Percentiles rank a stretch among this genome's conserved stretches.
Conservation (phyloP, 805 yeast genomes). For the Crinitomyces ghanaensis region DNA sequence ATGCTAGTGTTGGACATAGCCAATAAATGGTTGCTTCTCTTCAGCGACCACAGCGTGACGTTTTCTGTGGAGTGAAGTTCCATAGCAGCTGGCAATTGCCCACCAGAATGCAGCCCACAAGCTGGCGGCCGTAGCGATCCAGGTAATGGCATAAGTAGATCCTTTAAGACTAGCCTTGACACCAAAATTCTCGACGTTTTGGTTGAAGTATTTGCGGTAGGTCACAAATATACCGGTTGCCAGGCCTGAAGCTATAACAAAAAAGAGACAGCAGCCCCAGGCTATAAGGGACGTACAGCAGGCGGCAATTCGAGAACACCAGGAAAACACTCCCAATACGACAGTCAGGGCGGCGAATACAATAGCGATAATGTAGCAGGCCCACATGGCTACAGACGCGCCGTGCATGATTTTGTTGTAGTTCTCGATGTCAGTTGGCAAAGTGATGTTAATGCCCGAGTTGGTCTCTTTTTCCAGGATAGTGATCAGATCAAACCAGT, state of each 20-base stretch:
- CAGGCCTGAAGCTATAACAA: conserved; percentile 39
- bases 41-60: conserved; percentile 8
- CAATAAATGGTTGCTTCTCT: conserved; percentile 23
- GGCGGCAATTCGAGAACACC: conserved; percentile 36
- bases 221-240: conserved; percentile 51
- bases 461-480: conserved; percentile 21
- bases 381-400: conserved; percentile 48
- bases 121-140: conserved; percentile 49
- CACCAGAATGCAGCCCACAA: conserved; percentile 32
- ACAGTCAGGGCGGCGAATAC: conserved; percentile 27
- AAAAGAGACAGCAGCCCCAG: conserved; percentile 21
- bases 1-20: no score
- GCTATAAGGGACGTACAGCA: conserved; percentile 37
- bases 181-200: conserved; percentile 39
- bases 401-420: conserved; percentile 35
- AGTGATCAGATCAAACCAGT: conserved; percentile 41
- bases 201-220: conserved; percentile 41
- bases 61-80: conserved; percentile 21
- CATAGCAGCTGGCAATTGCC: conserved; percentile 35
- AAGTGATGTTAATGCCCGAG: conserved; percentile 23
- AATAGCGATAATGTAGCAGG: conserved; percentile 41
- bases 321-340: conserved; percentile 33
- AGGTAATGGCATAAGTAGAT: conserved; percentile 44
- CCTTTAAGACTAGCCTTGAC: conserved; percentile 40
- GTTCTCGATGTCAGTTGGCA: conserved; percentile 45